Conservation (phyloP, 257 asterid species). For the Plectranthus barbatus region DNA sequence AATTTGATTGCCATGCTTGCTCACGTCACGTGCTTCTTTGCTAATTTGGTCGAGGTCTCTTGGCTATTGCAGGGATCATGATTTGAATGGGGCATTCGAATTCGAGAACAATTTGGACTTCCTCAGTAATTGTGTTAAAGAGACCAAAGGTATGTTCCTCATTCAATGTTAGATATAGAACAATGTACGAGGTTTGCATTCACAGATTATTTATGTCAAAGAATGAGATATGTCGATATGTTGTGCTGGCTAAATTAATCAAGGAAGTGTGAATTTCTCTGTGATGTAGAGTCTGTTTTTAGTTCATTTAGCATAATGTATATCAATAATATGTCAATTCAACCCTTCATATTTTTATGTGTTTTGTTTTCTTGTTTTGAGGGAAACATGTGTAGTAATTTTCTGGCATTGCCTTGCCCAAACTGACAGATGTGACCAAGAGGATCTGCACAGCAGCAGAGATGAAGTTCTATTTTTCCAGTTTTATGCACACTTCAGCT, state of each 20-base stretch:
- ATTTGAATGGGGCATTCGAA: slow-evolving; percentile 72
- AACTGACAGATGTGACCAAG: slow-evolving; percentile 69
- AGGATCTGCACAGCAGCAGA: slow-evolving; percentile 95
- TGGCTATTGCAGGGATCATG: slow-evolving; percentile 56
- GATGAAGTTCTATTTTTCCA: slow-evolving; percentile 76
- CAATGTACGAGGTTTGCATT: not conserved
- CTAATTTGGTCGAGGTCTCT: slow-evolving; percentile 12
- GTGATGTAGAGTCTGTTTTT: not conserved
- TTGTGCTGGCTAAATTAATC: not conserved
- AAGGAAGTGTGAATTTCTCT: not conserved
- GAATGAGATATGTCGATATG: not conserved
- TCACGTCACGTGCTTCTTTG: slow-evolving; percentile 8
- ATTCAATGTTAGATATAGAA: not conserved
- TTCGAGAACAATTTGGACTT: slow-evolving; percentile 69
- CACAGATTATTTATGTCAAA: not conserved
- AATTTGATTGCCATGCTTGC: not conserved
- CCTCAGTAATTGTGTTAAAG: slow-evolving; percentile 61
- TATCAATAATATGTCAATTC: not conserved
- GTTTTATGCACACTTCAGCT: slow-evolving; percentile 56
- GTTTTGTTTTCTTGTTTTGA: no score
- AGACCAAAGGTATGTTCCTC: slow-evolving; percentile 52
- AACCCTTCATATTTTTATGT: not conserved
- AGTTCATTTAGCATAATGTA: slow-evolving; percentile 3
- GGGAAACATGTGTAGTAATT: no score
- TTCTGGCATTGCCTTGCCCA: slow-evolving; percentile 16